A percentile compares a stretch with the other conserved stretches of the same genome.
phyloP scores from a whole-genome alignment of 169 alveolate genomes.

The Eimeria maxima region DNA sequence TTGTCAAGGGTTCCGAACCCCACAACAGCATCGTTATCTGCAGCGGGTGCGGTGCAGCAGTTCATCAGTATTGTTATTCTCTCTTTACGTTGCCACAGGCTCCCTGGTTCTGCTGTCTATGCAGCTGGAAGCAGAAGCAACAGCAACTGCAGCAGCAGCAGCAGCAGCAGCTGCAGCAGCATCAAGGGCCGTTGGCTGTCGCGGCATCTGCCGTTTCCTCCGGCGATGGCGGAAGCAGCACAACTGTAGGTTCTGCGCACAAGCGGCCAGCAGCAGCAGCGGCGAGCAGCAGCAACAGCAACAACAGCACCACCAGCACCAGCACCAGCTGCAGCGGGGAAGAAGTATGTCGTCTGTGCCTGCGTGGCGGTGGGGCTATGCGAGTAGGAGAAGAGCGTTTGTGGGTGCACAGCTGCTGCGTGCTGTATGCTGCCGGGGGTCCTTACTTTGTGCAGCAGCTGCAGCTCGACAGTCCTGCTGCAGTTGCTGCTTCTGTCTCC shows the following conservation, averaged over 20 bases:
- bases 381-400: slow-evolving; percentile 78
- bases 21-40: slow-evolving; percentile 88
- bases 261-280: background rate
- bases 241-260: background rate
- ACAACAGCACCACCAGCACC: slow-evolving; percentile 31
- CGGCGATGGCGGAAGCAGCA: slow-evolving; percentile 19
- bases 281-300: slow-evolving; percentile 33
- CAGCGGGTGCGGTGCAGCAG: slow-evolving; percentile 87
- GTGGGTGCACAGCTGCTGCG: slow-evolving; percentile 86
- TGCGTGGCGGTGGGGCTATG: slow-evolving; percentile 79
- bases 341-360: slow-evolving; percentile 55
- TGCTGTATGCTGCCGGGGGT: slow-evolving; percentile 73
- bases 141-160: slow-evolving; percentile 76
- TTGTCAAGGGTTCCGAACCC: slow-evolving; percentile 88
- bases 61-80: slow-evolving; percentile 89
- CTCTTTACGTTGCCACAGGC: slow-evolving; percentile 86
- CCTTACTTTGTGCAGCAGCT: slow-evolving; percentile 73
- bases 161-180: slow-evolving; percentile 15
- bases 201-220: background rate
- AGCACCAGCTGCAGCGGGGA: slow-evolving; percentile 33
- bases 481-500: slow-evolving; percentile 18
- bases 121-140: slow-evolving; percentile 78
- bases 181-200: background rate
- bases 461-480: slow-evolving; percentile 79
- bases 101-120: slow-evolving; percentile 88